phyloP scores from a whole-genome alignment of 2,329 filamentous ascomycete genomes.

The Teratosphaeriaceae sp. region DNA sequence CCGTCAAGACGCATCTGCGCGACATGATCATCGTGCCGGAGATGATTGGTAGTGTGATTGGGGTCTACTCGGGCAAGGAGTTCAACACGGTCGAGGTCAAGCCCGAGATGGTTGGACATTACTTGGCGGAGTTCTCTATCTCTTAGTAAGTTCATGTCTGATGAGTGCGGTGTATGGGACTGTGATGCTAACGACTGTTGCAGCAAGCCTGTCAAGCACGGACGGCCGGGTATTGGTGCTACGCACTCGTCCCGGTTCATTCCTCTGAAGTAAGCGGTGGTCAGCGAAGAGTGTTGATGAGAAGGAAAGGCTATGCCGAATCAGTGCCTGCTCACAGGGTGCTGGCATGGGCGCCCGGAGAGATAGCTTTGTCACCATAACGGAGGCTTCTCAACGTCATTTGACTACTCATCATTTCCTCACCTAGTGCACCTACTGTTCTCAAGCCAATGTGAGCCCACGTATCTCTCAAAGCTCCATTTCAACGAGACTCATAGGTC shows the following conservation, averaged over 20 bases:
- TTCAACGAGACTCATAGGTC: too few relatives aligned
- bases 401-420: neutral
- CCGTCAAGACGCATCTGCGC: conserved; percentile 98
- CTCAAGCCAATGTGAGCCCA: too few relatives aligned
- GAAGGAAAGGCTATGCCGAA: neutral
- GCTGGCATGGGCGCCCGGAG: neutral
- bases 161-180: neutral
- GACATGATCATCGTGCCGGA: conserved; percentile 99
- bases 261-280: conserved; percentile 78
- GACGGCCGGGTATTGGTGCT: conserved; percentile 99
- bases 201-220: conserved; percentile 99
- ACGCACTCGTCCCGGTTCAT: conserved; percentile 99
- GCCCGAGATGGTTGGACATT: conserved; percentile 99
- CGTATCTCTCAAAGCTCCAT: too few relatives aligned
- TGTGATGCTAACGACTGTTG: too few relatives aligned
- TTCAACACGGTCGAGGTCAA: conserved; percentile 99
- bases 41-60: conserved; percentile 98
- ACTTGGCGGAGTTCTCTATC: conserved; percentile 99
- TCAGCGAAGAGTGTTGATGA: neutral
- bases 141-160: conserved; percentile 71
- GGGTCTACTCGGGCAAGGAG: conserved; percentile 99
- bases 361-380: neutral
- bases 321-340: neutral
- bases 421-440: too few relatives aligned
- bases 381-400: neutral